A percentile compares a stretch with the other conserved stretches of the same genome.
Evolutionary conservation across 2,329 filamentous ascomycete genomes (phyloP).

Genomic region (Ophiostoma fasciatum): DNA sequence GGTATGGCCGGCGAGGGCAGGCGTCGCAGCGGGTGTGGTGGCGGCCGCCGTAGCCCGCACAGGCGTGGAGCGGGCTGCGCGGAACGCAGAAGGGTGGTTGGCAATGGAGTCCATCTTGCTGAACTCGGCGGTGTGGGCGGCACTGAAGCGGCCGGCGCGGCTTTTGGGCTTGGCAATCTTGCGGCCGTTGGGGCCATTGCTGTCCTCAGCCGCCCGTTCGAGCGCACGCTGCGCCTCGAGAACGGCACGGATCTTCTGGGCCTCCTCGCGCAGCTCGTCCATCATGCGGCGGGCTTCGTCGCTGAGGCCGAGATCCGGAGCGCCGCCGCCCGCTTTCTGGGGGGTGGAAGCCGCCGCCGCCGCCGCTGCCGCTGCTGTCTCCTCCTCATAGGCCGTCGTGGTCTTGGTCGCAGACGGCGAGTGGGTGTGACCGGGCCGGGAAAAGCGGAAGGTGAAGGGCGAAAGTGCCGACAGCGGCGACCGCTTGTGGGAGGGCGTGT

Average conservation of each 20-base stretch:
- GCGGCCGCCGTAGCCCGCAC: slow-evolving; percentile 15
- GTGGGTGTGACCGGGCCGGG: slow-evolving; percentile 26
- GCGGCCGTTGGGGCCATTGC: slow-evolving; percentile 30
- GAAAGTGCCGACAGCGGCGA: slow-evolving; percentile 32
- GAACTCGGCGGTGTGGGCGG: slow-evolving; percentile 75
- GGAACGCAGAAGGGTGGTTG: slow-evolving; percentile 67
- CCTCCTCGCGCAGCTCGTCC: slow-evolving; percentile 57
- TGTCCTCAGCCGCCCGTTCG: slow-evolving; percentile 29
- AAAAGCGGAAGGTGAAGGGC: slow-evolving; percentile 51
- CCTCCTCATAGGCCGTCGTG: too few species aligned
- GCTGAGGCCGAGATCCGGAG: slow-evolving; percentile 35
- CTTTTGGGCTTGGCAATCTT: slow-evolving; percentile 71
- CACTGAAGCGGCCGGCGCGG: slow-evolving; percentile 65
- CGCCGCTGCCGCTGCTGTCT: slow-evolving; percentile 10
- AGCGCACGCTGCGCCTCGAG: slow-evolving; percentile 47
- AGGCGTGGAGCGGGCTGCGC: slow-evolving; percentile 43
- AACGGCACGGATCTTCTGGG: slow-evolving; percentile 53
- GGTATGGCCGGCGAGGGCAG: slow-evolving; percentile 4
- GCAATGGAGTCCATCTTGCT: slow-evolving; percentile 97
- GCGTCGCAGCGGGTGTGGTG: background rate
- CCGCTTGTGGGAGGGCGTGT: slow-evolving; percentile 10
- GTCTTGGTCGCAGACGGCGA: too few species aligned
- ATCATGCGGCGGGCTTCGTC: slow-evolving; percentile 46
- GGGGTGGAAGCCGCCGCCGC: background rate
- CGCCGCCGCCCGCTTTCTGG: background rate